Percentiles rank a stretch among this genome's conserved stretches.
Evolutionary conservation across 1,139 yeast species (phyloP).

Genomic region (Suhomyces bolitotheri): DNA sequence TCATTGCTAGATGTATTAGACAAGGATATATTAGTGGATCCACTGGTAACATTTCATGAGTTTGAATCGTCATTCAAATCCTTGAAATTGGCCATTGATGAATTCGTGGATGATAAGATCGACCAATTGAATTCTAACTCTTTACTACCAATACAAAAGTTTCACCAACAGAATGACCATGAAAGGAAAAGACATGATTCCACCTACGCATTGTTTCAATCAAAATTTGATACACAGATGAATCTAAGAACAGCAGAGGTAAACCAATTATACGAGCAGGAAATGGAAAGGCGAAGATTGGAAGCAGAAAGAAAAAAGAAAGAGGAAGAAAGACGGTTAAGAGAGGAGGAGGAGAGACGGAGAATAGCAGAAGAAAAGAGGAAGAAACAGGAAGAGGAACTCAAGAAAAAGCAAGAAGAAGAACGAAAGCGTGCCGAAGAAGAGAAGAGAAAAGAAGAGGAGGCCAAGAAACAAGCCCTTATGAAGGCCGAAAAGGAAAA

Average conservation of each 20-base stretch:
- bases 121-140: background rate
- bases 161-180: background rate
- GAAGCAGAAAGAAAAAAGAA: conserved; percentile 4
- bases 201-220: conserved; percentile 2
- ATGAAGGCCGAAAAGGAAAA: conserved; percentile 13
- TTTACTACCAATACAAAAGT: background rate
- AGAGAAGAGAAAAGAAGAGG: conserved; percentile 7
- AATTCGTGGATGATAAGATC: background rate
- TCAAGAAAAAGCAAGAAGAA: conserved; percentile 2
- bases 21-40: background rate
- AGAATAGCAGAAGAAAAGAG: conserved; percentile 7
- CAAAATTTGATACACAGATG: conserved; percentile 1
- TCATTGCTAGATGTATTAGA: conserved; percentile 3
- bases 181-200: background rate
- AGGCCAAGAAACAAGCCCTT: conserved; percentile 9
- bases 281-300: conserved; percentile 7
- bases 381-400: conserved; percentile 3
- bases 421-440: conserved; percentile 2
- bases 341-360: conserved; percentile 2
- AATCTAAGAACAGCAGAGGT: conserved; percentile 11
- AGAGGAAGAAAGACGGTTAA: conserved; percentile 1
- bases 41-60: background rate
- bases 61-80: conserved; percentile 5
- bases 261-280: conserved; percentile 9
- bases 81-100: conserved; percentile 4